A percentile compares a stretch with the other conserved stretches of the same genome.
phyloP scores from a whole-genome alignment of 352 stramenopile species.

The Globisporangium spiculum region DNA sequence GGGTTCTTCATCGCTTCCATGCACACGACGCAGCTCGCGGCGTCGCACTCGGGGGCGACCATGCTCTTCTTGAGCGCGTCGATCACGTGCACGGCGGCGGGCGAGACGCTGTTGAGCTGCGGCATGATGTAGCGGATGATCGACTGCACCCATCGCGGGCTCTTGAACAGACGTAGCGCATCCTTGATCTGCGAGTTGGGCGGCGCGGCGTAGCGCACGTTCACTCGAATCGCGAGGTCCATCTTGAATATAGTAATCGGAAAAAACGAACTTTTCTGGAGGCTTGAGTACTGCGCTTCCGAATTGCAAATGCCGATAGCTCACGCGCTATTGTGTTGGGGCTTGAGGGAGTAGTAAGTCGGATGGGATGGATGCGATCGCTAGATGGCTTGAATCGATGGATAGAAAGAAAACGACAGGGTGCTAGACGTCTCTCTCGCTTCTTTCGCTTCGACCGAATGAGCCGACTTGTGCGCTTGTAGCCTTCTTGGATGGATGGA shows the following conservation, averaged over 20 bases:
- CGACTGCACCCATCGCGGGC: slow-evolving; percentile 85
- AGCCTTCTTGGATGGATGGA: not conserved
- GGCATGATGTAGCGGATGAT: slow-evolving; percentile 90
- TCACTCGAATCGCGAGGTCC: slow-evolving; percentile 87
- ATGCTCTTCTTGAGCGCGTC: slow-evolving; percentile 54
- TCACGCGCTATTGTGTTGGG: not conserved
- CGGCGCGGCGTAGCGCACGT: slow-evolving; percentile 83
- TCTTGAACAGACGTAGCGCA: slow-evolving; percentile 85
- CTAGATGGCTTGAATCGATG: slow-evolving; percentile 7
- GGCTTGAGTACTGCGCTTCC: not conserved
- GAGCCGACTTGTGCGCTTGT: not conserved
- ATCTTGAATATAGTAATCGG: slow-evolving; percentile 26
- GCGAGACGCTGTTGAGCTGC: slow-evolving; percentile 82
- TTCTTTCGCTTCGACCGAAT: not conserved
- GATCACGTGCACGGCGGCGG: slow-evolving; percentile 56
- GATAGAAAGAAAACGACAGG: slow-evolving; percentile 9
- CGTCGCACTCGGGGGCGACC: slow-evolving; percentile 20
- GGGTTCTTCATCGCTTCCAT: slow-evolving; percentile 65
- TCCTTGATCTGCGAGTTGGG: slow-evolving; percentile 88
- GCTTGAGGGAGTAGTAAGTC: too few species aligned
- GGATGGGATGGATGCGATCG: not conserved
- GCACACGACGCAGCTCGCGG: slow-evolving; percentile 69
- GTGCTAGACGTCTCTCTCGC: not conserved
- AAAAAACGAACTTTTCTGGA: not conserved
- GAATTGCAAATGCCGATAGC: slow-evolving; percentile 11